Conservation (phyloP, 306 rosid genomes). For the Casuarina equisetifolia region DNA sequence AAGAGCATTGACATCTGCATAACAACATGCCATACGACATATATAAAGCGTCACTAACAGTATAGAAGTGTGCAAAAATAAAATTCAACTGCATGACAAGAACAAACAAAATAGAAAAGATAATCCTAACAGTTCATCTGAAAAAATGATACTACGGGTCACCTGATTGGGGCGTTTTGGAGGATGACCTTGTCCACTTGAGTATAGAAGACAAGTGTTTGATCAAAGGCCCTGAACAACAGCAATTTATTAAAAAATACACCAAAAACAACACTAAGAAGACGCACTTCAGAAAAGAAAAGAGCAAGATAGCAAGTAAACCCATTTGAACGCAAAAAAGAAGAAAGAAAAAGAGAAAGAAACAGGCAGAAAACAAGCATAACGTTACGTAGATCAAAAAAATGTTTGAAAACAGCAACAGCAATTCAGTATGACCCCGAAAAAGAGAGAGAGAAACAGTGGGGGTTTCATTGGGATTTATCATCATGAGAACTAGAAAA, state of each 20-base stretch:
- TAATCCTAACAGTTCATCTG: neutral
- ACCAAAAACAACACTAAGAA: neutral
- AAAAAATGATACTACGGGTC: slow-evolving; percentile 10
- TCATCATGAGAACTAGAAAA: slow-evolving; percentile 1
- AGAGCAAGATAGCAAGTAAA: no score
- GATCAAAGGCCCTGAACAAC: slow-evolving; percentile 71
- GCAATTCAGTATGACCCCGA: neutral
- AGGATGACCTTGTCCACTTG: slow-evolving; percentile 81
- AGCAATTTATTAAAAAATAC: slow-evolving; percentile 23
- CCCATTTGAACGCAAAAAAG: no score
- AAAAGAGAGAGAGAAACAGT: neutral
- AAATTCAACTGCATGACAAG: neutral
- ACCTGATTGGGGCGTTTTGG: slow-evolving; percentile 81
- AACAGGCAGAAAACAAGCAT: neutral
- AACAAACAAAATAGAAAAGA: neutral
- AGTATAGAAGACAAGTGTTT: slow-evolving; percentile 71
- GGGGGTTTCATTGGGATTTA: slow-evolving; percentile 12
- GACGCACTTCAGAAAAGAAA: neutral
- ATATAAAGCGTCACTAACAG: neutral
- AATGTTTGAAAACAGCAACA: no score
- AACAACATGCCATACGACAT: slow-evolving; percentile 10
- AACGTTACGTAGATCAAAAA: slow-evolving; percentile 6
- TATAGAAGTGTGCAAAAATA: slow-evolving; percentile 6
- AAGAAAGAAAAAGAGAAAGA: no score
- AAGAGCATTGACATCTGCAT: slow-evolving; percentile 79